A percentile compares a stretch with the other conserved stretches of the same genome.
Evolutionary conservation across 2,329 filamentous ascomycete species (phyloP).

Genomic region (Knoxdaviesia capensis): DNA sequence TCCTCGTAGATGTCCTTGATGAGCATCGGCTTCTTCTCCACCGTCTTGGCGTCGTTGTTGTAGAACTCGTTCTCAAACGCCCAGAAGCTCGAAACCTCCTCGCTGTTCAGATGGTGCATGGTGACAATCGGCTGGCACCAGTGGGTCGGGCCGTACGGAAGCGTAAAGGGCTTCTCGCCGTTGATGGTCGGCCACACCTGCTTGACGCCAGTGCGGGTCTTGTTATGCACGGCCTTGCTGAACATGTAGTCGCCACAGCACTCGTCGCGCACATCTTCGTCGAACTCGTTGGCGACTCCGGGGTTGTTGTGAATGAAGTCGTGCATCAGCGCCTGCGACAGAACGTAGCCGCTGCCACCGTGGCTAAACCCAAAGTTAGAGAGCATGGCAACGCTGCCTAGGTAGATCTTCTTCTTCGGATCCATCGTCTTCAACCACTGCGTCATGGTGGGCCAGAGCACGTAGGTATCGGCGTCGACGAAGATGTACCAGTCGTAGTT

Average conservation of each 20-base stretch:
- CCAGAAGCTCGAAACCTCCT: constrained; percentile 29
- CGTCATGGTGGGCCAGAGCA: constrained; percentile 30
- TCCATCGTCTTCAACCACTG: constrained; percentile 25
- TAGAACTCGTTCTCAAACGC: constrained; percentile 25
- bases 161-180: constrained; percentile 29
- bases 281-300: constrained; percentile 24
- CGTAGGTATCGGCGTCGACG: constrained; percentile 37
- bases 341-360: constrained; percentile 32
- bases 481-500: constrained; percentile 38
- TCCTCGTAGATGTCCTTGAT: constrained; percentile 26
- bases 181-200: constrained; percentile 32
- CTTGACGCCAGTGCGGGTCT: constrained; percentile 18
- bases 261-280: constrained; percentile 16
- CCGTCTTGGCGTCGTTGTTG: constrained; percentile 6
- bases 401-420: constrained; percentile 21
- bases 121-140: constrained; percentile 36
- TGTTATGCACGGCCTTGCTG: constrained; percentile 21
- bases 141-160: constrained; percentile 23
- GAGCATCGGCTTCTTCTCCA: constrained; percentile 12
- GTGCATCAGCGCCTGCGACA: constrained; percentile 31
- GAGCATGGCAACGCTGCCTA: constrained; percentile 27
- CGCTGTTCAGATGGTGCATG: constrained; percentile 31
- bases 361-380: constrained; percentile 26
- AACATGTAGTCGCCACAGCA: constrained; percentile 34
- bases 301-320: constrained; percentile 19